These are phyloP conservation scores for Cystoderma amianthinum DNA, from an alignment of 768 basidiomycete genomes.

Conservation along the genomic window DNA sequence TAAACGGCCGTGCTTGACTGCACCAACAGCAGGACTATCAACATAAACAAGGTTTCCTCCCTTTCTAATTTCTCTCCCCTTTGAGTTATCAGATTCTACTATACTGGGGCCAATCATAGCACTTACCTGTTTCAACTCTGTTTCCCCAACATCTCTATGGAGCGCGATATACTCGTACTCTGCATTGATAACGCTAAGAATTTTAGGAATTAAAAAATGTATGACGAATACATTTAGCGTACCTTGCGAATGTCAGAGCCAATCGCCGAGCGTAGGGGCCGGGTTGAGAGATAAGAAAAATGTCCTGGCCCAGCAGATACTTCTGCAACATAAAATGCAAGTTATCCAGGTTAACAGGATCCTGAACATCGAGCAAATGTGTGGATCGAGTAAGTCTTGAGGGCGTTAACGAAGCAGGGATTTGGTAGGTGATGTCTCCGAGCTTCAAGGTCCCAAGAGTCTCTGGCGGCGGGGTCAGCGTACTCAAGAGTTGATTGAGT, in stretches of 20 bases:
- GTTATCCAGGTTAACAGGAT: constrained; percentile 48
- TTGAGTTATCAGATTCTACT: background rate
- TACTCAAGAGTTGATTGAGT: constrained; percentile 38
- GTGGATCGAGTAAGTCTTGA: constrained; percentile 39
- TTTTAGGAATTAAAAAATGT: constrained; percentile 1
- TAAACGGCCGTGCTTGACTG: constrained; percentile 58
- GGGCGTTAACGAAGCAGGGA: constrained; percentile 40
- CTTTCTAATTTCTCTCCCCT: constrained; percentile 54
- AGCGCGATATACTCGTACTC: constrained; percentile 66
- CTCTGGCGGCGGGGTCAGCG: constrained; percentile 30
- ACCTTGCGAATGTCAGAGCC: constrained; percentile 61
- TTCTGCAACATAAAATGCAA: constrained; percentile 65
- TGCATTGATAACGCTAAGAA: constrained; percentile 46
- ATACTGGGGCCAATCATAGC: background rate
- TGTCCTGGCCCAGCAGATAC: constrained; percentile 58
- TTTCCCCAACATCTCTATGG: constrained; percentile 66
- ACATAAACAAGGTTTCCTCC: constrained; percentile 63
- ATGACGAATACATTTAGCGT: constrained; percentile 1
- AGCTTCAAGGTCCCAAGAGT: constrained; percentile 50
- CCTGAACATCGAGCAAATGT: constrained; percentile 40
- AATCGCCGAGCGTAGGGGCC: constrained; percentile 60
- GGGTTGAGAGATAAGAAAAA: constrained; percentile 60
- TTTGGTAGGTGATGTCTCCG: constrained; percentile 48
- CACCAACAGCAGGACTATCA: constrained; percentile 60
- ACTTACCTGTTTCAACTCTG: constrained; percentile 57